Evolutionary conservation across 2,329 filamentous ascomycete species (phyloP).

Genomic region (Nigrospora oryzae): DNA sequence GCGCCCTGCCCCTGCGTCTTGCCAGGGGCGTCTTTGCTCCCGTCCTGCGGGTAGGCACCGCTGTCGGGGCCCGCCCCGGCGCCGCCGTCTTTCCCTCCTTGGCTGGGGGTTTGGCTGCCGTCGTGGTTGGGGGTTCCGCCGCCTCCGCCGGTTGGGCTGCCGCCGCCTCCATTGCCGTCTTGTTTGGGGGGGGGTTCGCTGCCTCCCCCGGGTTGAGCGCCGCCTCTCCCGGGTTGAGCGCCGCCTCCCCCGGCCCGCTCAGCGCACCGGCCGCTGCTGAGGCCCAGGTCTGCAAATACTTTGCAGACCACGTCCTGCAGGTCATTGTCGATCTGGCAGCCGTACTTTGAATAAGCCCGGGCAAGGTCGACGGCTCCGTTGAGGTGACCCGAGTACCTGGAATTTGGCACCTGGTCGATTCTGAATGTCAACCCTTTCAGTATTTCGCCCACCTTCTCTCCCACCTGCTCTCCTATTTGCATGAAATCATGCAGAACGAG

Average conservation of each 20-base stretch:
- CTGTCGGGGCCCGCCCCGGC: too few species aligned
- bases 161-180: neutral
- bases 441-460: neutral
- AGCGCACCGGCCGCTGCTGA: neutral
- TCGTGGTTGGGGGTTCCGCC: slow-evolving; percentile 21
- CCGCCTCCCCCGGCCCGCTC: neutral
- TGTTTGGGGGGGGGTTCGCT: too few species aligned
- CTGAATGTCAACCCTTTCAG: slow-evolving; percentile 6
- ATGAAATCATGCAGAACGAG: slow-evolving; percentile 1
- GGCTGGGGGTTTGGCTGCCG: neutral
- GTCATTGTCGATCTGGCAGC: slow-evolving; percentile 1
- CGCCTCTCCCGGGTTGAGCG: neutral
- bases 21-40: slow-evolving; percentile 27
- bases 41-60: slow-evolving; percentile 24
- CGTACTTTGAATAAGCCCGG: slow-evolving; percentile 4
- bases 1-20: slow-evolving; percentile 27
- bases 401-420: slow-evolving; percentile 3
- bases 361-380: slow-evolving; percentile 4
- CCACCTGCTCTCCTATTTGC: neutral
- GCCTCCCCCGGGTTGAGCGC: slow-evolving; percentile 9
- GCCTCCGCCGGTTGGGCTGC: slow-evolving; percentile 9
- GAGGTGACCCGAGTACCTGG: neutral
- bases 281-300: slow-evolving; percentile 1
- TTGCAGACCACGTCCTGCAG: slow-evolving; percentile 1
- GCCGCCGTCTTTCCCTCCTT: neutral